Conservation (phyloP, 352 stramenopile genomes). For the Globisporangium acanthophoron region DNA sequence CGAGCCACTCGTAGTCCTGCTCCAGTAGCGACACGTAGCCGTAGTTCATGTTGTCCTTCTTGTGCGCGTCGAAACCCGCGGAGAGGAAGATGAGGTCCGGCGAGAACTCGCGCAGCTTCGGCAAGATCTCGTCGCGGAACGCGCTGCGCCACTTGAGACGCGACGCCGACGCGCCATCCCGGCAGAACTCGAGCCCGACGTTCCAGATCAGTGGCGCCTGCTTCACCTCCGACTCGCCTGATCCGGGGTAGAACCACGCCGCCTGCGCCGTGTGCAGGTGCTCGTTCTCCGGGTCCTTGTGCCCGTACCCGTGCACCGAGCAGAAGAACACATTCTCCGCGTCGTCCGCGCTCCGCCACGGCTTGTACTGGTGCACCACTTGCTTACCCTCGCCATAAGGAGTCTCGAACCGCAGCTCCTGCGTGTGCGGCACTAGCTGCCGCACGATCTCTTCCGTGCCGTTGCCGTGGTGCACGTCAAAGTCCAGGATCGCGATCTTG, state of each 20-base stretch:
- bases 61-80: conserved; percentile 76
- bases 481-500: conserved; percentile 96
- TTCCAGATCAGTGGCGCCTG: conserved; percentile 53
- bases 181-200: conserved; percentile 51
- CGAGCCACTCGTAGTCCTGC: conserved; percentile 85
- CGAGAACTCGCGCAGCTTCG: conserved; percentile 47
- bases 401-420: conserved; percentile 82
- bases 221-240: conserved; percentile 37
- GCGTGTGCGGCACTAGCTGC: conserved; percentile 85
- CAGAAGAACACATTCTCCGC: conserved; percentile 95
- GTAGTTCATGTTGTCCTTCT: conserved; percentile 77
- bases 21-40: conserved; percentile 70
- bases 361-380: conserved; percentile 88
- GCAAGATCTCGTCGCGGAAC: conserved; percentile 62
- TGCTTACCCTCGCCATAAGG: conserved; percentile 88
- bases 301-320: conserved; percentile 78
- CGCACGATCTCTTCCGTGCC: conserved; percentile 95
- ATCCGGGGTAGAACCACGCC: conserved; percentile 83
- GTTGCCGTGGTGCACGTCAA: conserved; percentile 99
- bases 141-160: conserved; percentile 72
- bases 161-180: conserved; percentile 44
- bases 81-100: conserved; percentile 83
- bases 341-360: conserved; percentile 95
- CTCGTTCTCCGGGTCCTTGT: conserved; percentile 62
- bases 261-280: conserved; percentile 22